A percentile compares a stretch with the other conserved stretches of the same genome.
Evolutionary conservation across 2,329 filamentous ascomycete genomes (phyloP).

Genomic region (Penicillium decumbens): DNA sequence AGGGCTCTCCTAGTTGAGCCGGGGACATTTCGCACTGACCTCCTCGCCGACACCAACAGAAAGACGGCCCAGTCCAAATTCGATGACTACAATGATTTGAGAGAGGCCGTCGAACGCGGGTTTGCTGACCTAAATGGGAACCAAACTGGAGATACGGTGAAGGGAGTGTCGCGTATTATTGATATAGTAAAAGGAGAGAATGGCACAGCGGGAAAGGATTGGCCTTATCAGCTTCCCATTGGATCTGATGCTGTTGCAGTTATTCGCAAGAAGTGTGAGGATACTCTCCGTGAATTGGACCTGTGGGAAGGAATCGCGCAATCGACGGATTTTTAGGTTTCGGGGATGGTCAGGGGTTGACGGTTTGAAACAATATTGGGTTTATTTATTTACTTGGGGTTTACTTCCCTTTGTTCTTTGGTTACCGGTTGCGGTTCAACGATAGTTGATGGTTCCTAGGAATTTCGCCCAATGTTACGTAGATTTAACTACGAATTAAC

Average conservation of each 20-base stretch:
- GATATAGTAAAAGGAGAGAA: constrained; percentile 8
- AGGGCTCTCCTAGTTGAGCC: constrained; percentile 13
- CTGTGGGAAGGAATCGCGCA: constrained; percentile 8
- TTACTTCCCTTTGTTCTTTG: too few relatives aligned
- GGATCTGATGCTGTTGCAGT: constrained; percentile 9
- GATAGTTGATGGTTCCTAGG: too few relatives aligned
- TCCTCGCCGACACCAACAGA: constrained; percentile 1
- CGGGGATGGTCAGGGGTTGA: too few relatives aligned
- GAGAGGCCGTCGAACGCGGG: not conserved
- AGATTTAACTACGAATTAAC: too few relatives aligned
- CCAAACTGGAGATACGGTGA: constrained; percentile 6
- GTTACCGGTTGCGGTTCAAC: too few relatives aligned
- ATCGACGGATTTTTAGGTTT: constrained; percentile 4
- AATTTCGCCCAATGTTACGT: too few relatives aligned
- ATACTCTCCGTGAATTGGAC: constrained; percentile 3
- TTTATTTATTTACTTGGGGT: too few relatives aligned
- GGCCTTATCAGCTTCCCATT: constrained; percentile 3
- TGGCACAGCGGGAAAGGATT: constrained; percentile 1
- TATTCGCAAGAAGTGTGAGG: constrained; percentile 11
- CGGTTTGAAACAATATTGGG: too few relatives aligned
- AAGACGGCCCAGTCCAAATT: constrained; percentile 1
- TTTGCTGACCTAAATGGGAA: constrained; percentile 4
- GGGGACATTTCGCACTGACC: constrained; percentile 10
- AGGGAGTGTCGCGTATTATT: constrained; percentile 3
- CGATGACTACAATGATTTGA: constrained; percentile 4